phyloP scores from a whole-genome alignment of 2,329 filamentous ascomycete species.

The Talaromyces atroroseus region DNA sequence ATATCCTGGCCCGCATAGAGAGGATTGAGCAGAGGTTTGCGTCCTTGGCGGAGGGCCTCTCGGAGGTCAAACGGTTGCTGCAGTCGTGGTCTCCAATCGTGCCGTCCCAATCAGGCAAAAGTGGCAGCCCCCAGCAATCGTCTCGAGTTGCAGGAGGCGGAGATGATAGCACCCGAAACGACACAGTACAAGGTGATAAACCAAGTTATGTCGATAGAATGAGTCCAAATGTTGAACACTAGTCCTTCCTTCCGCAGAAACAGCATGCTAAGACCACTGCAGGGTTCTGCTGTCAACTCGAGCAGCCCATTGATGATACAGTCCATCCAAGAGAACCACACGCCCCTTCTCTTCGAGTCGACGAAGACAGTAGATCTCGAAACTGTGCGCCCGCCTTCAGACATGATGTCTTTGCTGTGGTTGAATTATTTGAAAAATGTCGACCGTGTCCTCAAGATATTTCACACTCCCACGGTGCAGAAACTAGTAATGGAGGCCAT shows the following conservation, averaged over 20 bases:
- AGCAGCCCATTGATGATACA: background rate
- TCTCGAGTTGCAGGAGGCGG: background rate
- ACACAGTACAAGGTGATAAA: background rate
- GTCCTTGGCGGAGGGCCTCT: background rate
- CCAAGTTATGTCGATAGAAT: background rate
- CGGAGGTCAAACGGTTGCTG: background rate
- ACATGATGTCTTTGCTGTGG: constrained; percentile 48
- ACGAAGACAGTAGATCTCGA: background rate
- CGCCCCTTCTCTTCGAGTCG: background rate
- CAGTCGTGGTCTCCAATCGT: background rate
- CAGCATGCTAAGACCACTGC: background rate
- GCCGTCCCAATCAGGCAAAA: background rate
- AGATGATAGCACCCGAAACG: background rate
- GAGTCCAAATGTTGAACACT: background rate
- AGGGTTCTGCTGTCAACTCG: constrained; percentile 11
- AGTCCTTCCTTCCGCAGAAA: background rate
- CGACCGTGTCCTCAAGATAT: constrained; percentile 3
- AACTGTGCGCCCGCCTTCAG: constrained; percentile 31
- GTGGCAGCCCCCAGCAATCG: background rate
- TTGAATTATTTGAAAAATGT: constrained; percentile 52
- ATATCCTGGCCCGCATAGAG: background rate
- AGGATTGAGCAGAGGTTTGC: background rate
- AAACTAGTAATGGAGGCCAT: background rate
- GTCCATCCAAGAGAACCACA: background rate
- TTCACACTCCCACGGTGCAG: background rate